Evolutionary conservation across 2,329 filamentous ascomycete species (phyloP).

Genomic region (Penicillium verrucosum): DNA sequence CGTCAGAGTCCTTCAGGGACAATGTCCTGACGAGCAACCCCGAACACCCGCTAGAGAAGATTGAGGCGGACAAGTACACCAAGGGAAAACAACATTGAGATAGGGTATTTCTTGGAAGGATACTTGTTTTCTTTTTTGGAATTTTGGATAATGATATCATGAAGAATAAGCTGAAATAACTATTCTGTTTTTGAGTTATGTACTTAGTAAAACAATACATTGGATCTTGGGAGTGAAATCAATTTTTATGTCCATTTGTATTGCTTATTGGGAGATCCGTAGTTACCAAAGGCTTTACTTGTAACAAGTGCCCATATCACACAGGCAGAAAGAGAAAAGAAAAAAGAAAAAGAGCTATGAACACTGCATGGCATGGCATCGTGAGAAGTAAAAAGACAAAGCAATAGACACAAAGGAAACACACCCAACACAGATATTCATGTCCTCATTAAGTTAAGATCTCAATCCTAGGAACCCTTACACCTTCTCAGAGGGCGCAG

Average conservation of each 20-base stretch:
- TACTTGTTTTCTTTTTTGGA: neutral
- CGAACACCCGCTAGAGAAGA: constrained; percentile 38
- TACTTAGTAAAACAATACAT: neutral
- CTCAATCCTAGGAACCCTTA: constrained; percentile 8
- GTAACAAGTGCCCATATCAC: neutral
- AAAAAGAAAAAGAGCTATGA: neutral
- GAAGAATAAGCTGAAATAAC: neutral
- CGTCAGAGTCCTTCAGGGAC: constrained; percentile 30
- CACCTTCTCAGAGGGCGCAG: constrained; percentile 30
- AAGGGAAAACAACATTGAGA: constrained; percentile 11
- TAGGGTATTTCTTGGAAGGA: neutral
- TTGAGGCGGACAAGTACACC: constrained; percentile 35
- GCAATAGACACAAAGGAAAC: constrained; percentile 8
- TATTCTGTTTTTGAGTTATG: neutral
- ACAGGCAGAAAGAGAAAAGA: constrained; percentile 2
- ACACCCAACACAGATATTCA: constrained; percentile 10
- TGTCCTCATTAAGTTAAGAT: neutral
- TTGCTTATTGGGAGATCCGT: neutral
- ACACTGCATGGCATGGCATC: constrained; percentile 6
- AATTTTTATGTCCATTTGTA: neutral
- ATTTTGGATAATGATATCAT: constrained; percentile 6
- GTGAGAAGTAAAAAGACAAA: neutral
- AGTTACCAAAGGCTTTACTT: neutral
- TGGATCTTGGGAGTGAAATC: no score
- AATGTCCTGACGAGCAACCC: constrained; percentile 41